These are phyloP conservation scores for Epichloe gansuensis DNA, from an alignment of 2,329 filamentous ascomycete species.

Conservation along the genomic window DNA sequence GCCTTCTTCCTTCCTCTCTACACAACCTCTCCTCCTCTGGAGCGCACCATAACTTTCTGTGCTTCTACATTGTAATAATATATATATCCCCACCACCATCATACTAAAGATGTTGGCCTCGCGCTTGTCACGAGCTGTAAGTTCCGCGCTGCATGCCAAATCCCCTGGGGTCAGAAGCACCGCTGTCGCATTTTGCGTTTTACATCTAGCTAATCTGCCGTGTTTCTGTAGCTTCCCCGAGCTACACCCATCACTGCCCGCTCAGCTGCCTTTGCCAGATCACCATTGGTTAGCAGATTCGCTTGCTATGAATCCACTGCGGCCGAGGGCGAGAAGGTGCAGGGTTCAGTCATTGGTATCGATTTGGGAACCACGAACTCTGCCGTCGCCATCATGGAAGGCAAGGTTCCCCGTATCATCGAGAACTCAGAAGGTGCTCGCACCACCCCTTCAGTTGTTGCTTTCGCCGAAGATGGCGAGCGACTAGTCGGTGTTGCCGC, in stretches of 20 bases:
- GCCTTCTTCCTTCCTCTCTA: slow-evolving; percentile 15
- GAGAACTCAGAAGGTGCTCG: slow-evolving; percentile 83
- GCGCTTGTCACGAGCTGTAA: slow-evolving; percentile 62
- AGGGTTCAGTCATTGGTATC: slow-evolving; percentile 94
- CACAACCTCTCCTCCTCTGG: slow-evolving; percentile 16
- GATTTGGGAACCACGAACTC: slow-evolving; percentile 98
- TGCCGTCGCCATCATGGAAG: slow-evolving; percentile 94
- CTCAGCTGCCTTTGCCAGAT: slow-evolving; percentile 52
- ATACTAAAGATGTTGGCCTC: slow-evolving; percentile 55
- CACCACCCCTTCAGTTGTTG: slow-evolving; percentile 65
- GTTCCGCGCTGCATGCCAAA: slow-evolving; percentile 15
- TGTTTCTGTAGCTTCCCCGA: slow-evolving; percentile 54
- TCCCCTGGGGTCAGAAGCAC: not conserved
- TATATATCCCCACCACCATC: slow-evolving; percentile 21
- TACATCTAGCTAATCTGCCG: slow-evolving; percentile 10
- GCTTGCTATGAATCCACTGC: slow-evolving; percentile 62
- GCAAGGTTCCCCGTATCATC: slow-evolving; percentile 88
- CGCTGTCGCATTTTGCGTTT: not conserved
- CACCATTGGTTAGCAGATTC: slow-evolving; percentile 60
- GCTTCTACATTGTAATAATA: slow-evolving; percentile 19
- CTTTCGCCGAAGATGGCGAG: slow-evolving; percentile 90
- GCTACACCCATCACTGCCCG: slow-evolving; percentile 56
- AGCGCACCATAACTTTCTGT: slow-evolving; percentile 20
- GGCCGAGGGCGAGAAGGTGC: slow-evolving; percentile 57
- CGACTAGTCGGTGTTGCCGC: slow-evolving; percentile 92